Base-by-base conservation (phyloP, 495 filamentous ascomycete species). In the Aspergillus egyptiacus region DNA sequence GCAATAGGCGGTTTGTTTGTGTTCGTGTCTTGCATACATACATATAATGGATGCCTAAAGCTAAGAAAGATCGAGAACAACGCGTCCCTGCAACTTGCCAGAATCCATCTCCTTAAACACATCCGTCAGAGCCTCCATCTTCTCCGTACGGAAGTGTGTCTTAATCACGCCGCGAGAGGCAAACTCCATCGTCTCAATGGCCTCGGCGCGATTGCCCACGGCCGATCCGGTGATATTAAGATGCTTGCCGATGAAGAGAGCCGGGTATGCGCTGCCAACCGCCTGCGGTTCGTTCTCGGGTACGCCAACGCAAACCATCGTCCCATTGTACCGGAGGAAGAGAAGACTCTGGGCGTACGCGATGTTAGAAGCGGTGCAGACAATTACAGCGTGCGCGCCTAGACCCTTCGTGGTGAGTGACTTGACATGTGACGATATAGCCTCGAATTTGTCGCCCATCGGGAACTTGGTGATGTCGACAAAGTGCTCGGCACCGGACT, bases 401-500 rank as follows among this genome's bases (percentile, higher is more conserved):
- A 83, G 56, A 0, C 81, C 81, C n/a, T 72, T 75, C 0, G 82
- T 78, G 11, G 82, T 78, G n/a, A 79, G 55, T 5, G 66, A 68
- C 54, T 78, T 79, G 30, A 83, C 73, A 15, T 82, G 76, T 34
- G 77, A 72, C 9, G 71, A 63, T 23, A 84, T 65, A 0, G 63
- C 69, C 13, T 59, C 64, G 24, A 63, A 62, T 6, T 70, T 66
- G 23, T 79, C 73, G 54, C 76, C 73, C 10, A 60, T 63, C 1
- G 67, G 65, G 56, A 75, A 76, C 48, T 79, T 71, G n/a, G 77
- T 79, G 39, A 82, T 62, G 48, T 84, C 83, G 46, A 89, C 68
- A 60, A 87, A 88, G 47, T 76, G 70, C 62, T 87, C 83, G 2
- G 83, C 84, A 1, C 85, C 85, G 27, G 69, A 79, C 0, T 72